Percentiles rank a stretch among this genome's conserved stretches.
These are phyloP conservation scores for Imleria badia DNA, from an alignment of 768 basidiomycete genomes.

Conservation along the genomic window DNA sequence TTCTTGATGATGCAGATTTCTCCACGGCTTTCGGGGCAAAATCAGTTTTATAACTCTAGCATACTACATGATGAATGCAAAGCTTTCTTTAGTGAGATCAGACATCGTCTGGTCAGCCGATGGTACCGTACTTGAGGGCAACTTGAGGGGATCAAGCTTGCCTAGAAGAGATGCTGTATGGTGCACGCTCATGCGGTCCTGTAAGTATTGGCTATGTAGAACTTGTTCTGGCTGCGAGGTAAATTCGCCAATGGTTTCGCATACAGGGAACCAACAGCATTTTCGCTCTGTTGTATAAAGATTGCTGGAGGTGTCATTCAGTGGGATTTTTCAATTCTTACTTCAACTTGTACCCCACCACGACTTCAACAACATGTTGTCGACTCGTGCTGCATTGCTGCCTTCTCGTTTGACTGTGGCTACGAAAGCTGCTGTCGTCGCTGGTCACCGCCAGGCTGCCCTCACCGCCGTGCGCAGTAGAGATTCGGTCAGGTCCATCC, in stretches of 20 bases:
- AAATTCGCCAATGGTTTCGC: constrained; percentile 8
- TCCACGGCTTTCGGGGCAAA: too few relatives aligned
- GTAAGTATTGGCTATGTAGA: background rate
- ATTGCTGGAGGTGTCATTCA: background rate
- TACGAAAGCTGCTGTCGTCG: constrained; percentile 48
- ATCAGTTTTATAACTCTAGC: too few relatives aligned
- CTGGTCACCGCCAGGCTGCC: constrained; percentile 41
- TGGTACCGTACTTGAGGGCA: too few relatives aligned
- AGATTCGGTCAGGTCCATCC: constrained; percentile 44
- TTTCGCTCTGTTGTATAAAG: constrained; percentile 10
- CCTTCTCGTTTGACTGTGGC: constrained; percentile 34
- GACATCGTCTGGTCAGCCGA: too few relatives aligned
- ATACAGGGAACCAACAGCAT: constrained; percentile 24
- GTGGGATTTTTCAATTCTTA: background rate
- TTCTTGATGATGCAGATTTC: too few relatives aligned
- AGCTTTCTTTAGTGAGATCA: too few relatives aligned
- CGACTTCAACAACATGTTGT: constrained; percentile 27
- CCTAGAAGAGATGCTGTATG: too few relatives aligned
- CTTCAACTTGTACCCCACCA: constrained; percentile 3
- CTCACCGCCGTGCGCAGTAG: constrained; percentile 40
- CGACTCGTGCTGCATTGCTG: constrained; percentile 25
- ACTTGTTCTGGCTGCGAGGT: background rate
- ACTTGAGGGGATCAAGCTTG: too few relatives aligned
- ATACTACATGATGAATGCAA: too few relatives aligned
- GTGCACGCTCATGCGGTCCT: too few relatives aligned